Conservation (phyloP, 2,329 filamentous ascomycete species). For the Aphanocladium album region DNA sequence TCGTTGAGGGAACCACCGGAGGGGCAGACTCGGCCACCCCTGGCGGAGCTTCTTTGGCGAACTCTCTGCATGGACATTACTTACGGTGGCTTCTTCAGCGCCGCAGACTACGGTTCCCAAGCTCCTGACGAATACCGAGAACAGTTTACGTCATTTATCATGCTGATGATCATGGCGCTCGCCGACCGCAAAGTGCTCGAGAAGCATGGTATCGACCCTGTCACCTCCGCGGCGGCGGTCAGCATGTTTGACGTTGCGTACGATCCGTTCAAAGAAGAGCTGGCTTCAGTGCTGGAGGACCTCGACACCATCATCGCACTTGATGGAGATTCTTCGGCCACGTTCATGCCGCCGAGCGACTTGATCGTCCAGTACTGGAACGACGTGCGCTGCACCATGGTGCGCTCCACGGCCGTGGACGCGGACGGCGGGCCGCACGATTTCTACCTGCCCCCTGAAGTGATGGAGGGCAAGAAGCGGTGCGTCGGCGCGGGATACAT, state of each 20-base stretch:
- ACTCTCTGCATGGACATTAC: conserved; percentile 24
- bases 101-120: conserved; percentile 11
- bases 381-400: conserved; percentile 17
- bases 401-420: conserved; percentile 15
- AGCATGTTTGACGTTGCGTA: conserved; percentile 15
- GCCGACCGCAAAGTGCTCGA: conserved; percentile 30
- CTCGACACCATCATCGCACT: conserved; percentile 17
- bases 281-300: conserved; percentile 16
- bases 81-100: conserved; percentile 18
- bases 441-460: conserved; percentile 17
- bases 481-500: conserved; percentile 18
- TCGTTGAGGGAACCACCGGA: conserved; percentile 14
- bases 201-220: conserved; percentile 23
- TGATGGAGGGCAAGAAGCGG: conserved; percentile 16
- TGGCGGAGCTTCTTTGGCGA: conserved; percentile 21
- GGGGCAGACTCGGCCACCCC: not conserved
- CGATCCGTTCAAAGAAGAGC: conserved; percentile 19
- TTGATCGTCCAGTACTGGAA: conserved; percentile 20
- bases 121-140: conserved; percentile 18
- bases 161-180: conserved; percentile 24
- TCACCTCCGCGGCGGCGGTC: conserved; percentile 2
- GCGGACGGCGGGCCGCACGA: conserved; percentile 17
- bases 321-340: conserved; percentile 15
- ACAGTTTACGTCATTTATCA: conserved; percentile 20
- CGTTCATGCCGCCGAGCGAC: conserved; percentile 16